phyloP scores from a whole-genome alignment of 2,329 filamentous ascomycete species.

The Lachnellula suecica region DNA sequence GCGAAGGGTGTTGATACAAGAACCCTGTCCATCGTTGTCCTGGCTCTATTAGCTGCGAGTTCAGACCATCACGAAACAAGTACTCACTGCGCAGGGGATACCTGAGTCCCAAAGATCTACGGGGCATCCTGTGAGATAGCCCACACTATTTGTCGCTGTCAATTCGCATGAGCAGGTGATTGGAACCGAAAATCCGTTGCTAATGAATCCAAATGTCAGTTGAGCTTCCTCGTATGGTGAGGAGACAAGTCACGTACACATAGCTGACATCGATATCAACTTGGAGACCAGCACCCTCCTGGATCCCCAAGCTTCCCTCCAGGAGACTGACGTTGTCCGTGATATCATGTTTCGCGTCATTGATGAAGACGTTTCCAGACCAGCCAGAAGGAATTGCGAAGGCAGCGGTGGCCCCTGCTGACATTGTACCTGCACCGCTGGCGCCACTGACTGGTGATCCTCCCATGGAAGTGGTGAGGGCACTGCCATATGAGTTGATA shows the following conservation, averaged over 20 bases:
- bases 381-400: neutral
- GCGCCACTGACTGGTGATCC: neutral
- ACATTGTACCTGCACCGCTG: neutral
- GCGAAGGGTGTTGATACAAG: neutral
- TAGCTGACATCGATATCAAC: conserved; percentile 3
- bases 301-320: neutral
- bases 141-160: neutral
- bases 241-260: neutral
- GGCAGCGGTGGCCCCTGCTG: neutral
- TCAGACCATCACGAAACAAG: neutral
- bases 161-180: neutral
- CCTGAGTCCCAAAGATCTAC: neutral
- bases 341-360: neutral
- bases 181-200: conserved; percentile 4
- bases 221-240: neutral
- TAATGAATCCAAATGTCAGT: neutral
- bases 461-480: neutral
- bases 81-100: neutral
- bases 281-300: neutral
- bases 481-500: neutral
- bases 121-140: too few species aligned
- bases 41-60: neutral
- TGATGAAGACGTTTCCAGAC: neutral
- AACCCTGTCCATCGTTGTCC: neutral
- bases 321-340: neutral